Evolutionary conservation across 345 rosid genomes (phyloP), one percentile per base, ranked within the genome.

Genomic region (Excoecaria cochinchinensis): DNA sequence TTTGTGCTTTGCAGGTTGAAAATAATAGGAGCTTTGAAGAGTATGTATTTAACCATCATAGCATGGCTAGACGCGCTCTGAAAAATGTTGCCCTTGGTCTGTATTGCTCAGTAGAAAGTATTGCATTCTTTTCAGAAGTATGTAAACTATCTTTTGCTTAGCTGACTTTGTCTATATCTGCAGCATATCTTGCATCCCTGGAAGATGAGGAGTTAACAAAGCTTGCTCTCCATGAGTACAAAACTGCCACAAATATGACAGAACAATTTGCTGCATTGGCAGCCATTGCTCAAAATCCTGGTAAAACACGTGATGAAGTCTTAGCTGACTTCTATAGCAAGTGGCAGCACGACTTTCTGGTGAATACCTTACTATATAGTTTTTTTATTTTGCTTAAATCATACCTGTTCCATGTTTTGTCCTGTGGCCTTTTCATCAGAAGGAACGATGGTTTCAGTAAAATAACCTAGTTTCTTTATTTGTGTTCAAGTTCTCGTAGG

Each of bases 211-310:
- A 79, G 56, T 75, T 79, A 17, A 70, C 62, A 10, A 86, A 84
- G 72, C 92, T 93, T 79, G 94, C 87, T 0, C 65, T 93, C 77
- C 68, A 77, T 8, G 97, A 95, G 79, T 95, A 95, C 81, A 88
- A 86, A 80, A 72, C 79, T 65, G 97, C 99, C 52, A 86, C 92
- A 79, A 95, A 95, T 82, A 87, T 93, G 98, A 95, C 97, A 0
- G 98, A 93, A 1, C 98, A 90, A 71, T 86, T 91, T 84, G 90
- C 97, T 42, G 97, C 99, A 81, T 84, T 95, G 89, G 95, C 90
- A 51, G 97, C 99, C 82, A 84, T 95, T 21, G 80, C 88, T 38
- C 95, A 90, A 82, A 89, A 64, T 39, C 97, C 97, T 56, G 95
- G 96, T 58, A 74, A 87, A 89, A 83, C 84, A 57, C 91, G 98